These are phyloP conservation scores for Carpinus viminea DNA, from an alignment of 306 rosid genomes.

Conservation along the genomic window DNA sequence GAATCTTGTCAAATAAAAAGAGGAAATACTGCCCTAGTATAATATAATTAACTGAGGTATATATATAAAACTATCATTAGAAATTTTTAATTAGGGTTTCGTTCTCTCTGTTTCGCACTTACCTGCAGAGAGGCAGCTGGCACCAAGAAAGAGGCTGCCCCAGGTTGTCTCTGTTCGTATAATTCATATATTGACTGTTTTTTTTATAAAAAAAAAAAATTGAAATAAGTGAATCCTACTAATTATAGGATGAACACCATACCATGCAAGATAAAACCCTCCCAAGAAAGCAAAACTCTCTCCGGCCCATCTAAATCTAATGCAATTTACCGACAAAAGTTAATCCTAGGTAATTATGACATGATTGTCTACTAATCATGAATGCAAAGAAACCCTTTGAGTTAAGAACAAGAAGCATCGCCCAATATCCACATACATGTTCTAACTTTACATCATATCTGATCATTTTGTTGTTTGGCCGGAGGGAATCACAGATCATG, in stretches of 20 bases:
- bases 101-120: too few relatives aligned
- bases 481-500: neutral
- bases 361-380: neutral
- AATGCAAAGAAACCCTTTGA: neutral
- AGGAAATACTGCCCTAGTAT: neutral
- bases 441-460: neutral
- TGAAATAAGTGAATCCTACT: too few relatives aligned
- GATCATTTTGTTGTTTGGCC: neutral
- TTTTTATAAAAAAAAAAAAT: too few relatives aligned
- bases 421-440: neutral
- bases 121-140: too few relatives aligned
- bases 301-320: neutral
- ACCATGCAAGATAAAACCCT: neutral
- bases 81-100: too few relatives aligned
- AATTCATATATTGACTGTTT: too few relatives aligned
- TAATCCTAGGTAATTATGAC: neutral
- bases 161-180: too few relatives aligned
- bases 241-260: too few relatives aligned
- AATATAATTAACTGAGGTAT: neutral
- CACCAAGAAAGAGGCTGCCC: too few relatives aligned
- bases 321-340: too few relatives aligned
- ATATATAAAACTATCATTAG: too few relatives aligned
- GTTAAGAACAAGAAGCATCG: neutral
- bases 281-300: neutral
- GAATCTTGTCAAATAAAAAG: neutral